Evolutionary conservation across 331 rosid genomes (phyloP).

Genomic region (Spiraea crenata): DNA sequence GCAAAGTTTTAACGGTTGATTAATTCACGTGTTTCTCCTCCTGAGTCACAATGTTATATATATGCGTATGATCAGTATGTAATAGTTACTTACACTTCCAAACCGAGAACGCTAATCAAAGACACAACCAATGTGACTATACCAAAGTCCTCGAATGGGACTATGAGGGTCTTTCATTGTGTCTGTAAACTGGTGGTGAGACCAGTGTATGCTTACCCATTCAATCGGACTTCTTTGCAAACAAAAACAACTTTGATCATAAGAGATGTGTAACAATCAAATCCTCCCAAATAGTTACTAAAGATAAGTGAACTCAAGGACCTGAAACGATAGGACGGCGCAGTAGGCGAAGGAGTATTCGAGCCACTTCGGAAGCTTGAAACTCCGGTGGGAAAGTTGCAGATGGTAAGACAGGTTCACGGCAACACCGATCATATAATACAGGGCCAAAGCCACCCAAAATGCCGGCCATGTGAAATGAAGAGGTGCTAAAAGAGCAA

Average conservation of each 20-base stretch:
- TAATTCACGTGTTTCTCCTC: background rate
- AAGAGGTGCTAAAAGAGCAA: background rate
- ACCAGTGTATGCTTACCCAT: constrained; percentile 32
- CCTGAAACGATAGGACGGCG: constrained; percentile 16
- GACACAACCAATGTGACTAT: constrained; percentile 24
- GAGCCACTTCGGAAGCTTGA: constrained; percentile 30
- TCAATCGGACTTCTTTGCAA: constrained; percentile 26
- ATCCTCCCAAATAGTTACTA: background rate
- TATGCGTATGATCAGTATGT: background rate
- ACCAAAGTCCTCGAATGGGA: constrained; percentile 23
- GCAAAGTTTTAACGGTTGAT: background rate
- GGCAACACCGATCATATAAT: background rate
- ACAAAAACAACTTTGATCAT: background rate
- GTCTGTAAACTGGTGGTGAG: constrained; percentile 26
- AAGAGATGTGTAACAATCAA: background rate
- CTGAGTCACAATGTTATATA: background rate
- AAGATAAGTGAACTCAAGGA: background rate
- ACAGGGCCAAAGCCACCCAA: constrained; percentile 13
- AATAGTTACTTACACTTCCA: background rate
- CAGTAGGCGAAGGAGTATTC: constrained; percentile 25
- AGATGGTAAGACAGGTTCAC: constrained; percentile 13
- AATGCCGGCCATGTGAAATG: constrained; percentile 16
- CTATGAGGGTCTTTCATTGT: constrained; percentile 21
- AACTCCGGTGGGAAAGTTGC: constrained; percentile 24
- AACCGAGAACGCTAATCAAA: constrained; percentile 4